Evolutionary conservation across 2,329 filamentous ascomycete species (phyloP).

Genomic region (Phyllachora maydis): DNA sequence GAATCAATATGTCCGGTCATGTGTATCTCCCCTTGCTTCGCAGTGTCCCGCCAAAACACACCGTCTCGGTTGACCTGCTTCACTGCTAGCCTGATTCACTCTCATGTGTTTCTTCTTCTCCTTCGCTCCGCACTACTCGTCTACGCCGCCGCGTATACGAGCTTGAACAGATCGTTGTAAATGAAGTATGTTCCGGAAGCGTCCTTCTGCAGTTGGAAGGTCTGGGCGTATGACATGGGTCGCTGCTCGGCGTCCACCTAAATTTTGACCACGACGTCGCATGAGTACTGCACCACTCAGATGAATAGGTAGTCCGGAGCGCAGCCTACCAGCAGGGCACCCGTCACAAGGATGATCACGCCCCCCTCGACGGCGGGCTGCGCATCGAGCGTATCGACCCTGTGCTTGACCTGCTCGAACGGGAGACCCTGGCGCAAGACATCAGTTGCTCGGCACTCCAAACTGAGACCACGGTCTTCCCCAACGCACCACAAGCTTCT

Average conservation of each 20-base stretch:
- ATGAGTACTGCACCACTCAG: neutral
- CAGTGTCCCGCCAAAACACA: no score
- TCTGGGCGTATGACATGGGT: slow-evolving; percentile 81
- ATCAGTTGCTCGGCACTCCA: no score
- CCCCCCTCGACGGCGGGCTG: slow-evolving; percentile 55
- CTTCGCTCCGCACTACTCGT: no score
- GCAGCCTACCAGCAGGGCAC: slow-evolving; percentile 52
- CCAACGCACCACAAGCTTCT: slow-evolving; percentile 66
- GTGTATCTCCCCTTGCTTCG: no score
- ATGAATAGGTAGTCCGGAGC: slow-evolving; percentile 3
- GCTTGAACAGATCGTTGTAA: slow-evolving; percentile 87
- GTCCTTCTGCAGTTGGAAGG: slow-evolving; percentile 66
- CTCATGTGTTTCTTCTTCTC: no score
- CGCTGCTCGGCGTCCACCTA: slow-evolving; percentile 72
- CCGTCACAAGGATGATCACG: slow-evolving; percentile 77
- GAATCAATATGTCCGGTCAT: no score
- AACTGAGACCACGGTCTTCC: no score
- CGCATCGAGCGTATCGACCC: slow-evolving; percentile 57
- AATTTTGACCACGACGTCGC: neutral
- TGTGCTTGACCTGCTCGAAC: slow-evolving; percentile 65
- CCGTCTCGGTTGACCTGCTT: no score
- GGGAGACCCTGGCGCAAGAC: slow-evolving; percentile 57
- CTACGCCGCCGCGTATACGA: slow-evolving; percentile 48
- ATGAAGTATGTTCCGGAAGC: slow-evolving; percentile 57
- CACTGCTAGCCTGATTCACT: no score